Evolutionary conservation across 306 rosid species (phyloP).

Genomic region (Clitoria ternatea): DNA sequence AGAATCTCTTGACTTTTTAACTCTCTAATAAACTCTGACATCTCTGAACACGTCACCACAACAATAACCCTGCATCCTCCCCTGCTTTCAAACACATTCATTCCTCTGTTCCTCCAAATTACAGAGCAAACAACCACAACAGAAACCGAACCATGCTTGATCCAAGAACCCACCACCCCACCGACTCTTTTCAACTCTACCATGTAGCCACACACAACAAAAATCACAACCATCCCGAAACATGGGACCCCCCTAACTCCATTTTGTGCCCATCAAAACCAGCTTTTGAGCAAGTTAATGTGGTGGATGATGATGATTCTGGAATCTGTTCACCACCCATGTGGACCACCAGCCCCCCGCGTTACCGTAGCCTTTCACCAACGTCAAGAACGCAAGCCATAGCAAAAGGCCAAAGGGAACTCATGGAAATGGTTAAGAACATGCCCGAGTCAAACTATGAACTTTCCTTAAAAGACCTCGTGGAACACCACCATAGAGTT

Average conservation of each 20-base stretch:
- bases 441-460: slow-evolving; percentile 90
- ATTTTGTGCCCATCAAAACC: slow-evolving; percentile 32
- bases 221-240: background rate
- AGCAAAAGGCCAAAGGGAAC: slow-evolving; percentile 69
- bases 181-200: slow-evolving; percentile 26
- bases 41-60: slow-evolving; percentile 31
- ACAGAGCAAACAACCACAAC: background rate
- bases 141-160: slow-evolving; percentile 36
- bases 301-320: slow-evolving; percentile 39
- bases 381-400: slow-evolving; percentile 67
- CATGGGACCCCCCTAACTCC: slow-evolving; percentile 33
- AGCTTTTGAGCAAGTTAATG: background rate
- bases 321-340: slow-evolving; percentile 56
- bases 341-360: slow-evolving; percentile 48
- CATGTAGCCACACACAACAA: slow-evolving; percentile 19
- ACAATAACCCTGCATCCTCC: slow-evolving; percentile 9
- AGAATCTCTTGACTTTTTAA: slow-evolving; percentile 54
- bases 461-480: slow-evolving; percentile 82
- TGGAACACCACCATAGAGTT: slow-evolving; percentile 46
- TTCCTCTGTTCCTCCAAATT: background rate
- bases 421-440: slow-evolving; percentile 86
- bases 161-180: slow-evolving; percentile 33
- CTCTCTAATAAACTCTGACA: slow-evolving; percentile 12
- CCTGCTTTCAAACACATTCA: slow-evolving; percentile 4
- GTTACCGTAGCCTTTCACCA: slow-evolving; percentile 54